Evolutionary conservation across 805 yeast genomes (phyloP), one percentile per base, ranked within the genome.

Genomic region (Cyberlindnera sargentensis): DNA sequence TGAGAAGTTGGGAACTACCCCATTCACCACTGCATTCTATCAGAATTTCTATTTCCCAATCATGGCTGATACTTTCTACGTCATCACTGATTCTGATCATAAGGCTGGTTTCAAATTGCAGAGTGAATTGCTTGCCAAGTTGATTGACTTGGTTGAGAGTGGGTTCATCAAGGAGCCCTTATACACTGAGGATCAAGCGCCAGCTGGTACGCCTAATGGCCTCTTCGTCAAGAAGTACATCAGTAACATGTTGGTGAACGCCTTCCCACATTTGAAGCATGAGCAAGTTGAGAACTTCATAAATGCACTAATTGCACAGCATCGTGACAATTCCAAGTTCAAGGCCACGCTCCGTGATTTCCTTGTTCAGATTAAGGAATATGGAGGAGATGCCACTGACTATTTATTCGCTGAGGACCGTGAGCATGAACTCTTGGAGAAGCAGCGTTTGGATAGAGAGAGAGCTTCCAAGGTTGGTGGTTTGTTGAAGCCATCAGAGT

Each of bases 11-110:
- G 88, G 88, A 5, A 59, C 67, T n/a, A 64, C 66, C 9, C 79
- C 82, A 39, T 86, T 91, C 57, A 81, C 95, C 4, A 77, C 81
- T 55, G 90, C 86, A 25, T 93, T 93, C 61, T 93, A 86, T 70
- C 81, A 83, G 61, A 88, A 82, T 60, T 93, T 84, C 62, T 90
- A 84, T 63, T 84, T 88, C 73, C 83, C 87, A 41, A 88, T 93
- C 46, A 75, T 93, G 48, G 80, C 93, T 46, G 99, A 93, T 63
- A 84, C 95, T 2, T 93, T 93, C 62, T 85, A 77, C 57, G 98
- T 93, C 30, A 73, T 93, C 45, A 93, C 99, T 3, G 98, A 93
- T 63, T 82, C 96, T 7, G 99, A 93, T 65, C 99, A 93, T 66
- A 91, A 93, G 68, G 87, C 98, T 27, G 98, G 98, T 2, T 93